Evolutionary conservation across 2,329 filamentous ascomycete species (phyloP), one percentile per base, ranked within the genome.

Genomic region (Colletotrichum tropicale): DNA sequence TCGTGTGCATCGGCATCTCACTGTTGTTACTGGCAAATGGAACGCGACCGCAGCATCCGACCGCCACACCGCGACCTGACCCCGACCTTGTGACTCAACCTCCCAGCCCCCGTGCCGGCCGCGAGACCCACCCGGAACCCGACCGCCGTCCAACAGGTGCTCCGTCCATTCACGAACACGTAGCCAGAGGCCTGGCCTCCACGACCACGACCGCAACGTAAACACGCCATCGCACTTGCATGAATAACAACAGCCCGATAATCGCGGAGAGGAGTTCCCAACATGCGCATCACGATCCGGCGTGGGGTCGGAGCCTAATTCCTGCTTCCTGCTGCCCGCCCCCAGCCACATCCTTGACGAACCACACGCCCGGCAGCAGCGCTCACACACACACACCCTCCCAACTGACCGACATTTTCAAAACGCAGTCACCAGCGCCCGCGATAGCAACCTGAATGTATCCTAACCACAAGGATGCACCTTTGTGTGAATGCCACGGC

Each of bases 291-390:
- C 43, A 58, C 43, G 71, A 65, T 70, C 30, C 66, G 32, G 26
- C 55, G 21, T 67, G 69, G 34, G 69, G 73, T 68, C 62, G 73
- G 55, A 67, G 73, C 73, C 73, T 76, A 73, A 65, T 73, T 71
- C 75, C 74, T 75, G 60, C 74, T 68, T 77, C 75, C 70, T 76
- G 68, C 58, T 48, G 60, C 38, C n/a, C 55, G 32, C 24, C 71
- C 60, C 67, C 62, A 71, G 61, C 71, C 75, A 65, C 75, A 70
- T 72, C 76, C 73, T 76, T 18, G 34, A 30, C 68, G 36, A 71
- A 70, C 34, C 56, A 4, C 28, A 66, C 71, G 66, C 66, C 30
- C 30, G 61, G 61, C 71, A 21, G 43, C 26, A 43, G 55, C 56
- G 30, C 58, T 38, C 65, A 36, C 61, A 8, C 72, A 52, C 72